Evolutionary conservation across 2,329 filamentous ascomycete genomes (phyloP), one percentile per base, ranked within the genome.

Genomic region (Akanthomyces uredinophilus): DNA sequence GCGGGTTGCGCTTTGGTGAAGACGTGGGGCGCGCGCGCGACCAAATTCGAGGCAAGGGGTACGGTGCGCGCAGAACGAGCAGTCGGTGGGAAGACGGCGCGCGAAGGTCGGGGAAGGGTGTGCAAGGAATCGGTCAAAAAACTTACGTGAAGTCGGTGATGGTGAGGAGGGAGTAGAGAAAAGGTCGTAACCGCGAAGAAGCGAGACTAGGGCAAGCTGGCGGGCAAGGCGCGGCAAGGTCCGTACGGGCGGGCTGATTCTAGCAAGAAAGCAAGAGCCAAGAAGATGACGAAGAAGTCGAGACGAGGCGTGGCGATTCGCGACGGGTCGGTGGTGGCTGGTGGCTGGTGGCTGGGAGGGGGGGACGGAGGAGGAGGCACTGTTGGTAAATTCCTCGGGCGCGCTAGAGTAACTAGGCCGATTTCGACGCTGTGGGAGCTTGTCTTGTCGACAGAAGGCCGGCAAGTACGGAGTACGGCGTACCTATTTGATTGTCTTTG

Each of bases 1-100:
- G 51, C 51, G 43, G 59, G 20, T 43, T 46, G 59, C 43, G 51
- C 41, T 54, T 44, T 61, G 50, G 51, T 61, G 43, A 61, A 50
- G 59, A 35, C 59, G 59, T 61, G 51, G 51, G 59, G 59, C 57
- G 46, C 27, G 44, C 44, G 56, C 46, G 56, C 56, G 46, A 51
- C 5, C 11, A 39, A 11, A 29, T 22, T 49, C 11, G 32, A 59
- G 41, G 55, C 57, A 51, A 60, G 57, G 57, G 57, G 57, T 43
- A 3, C 43, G 35, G 18, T 11, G 43, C 43, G 59, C 43, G 29
- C 24, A 47, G 57, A 29, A 22, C 20, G 16, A 35, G 50, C 37
- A 37, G 35, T 50, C 41, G 50, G 43, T 14, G 27, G n/a, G 24
- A 16, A 55, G 22, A 18, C 20, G 50, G n/a, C 43, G 44, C 43